Evolutionary conservation across 2,329 filamentous ascomycete genomes (phyloP), one percentile per base, ranked within the genome.

Genomic region (Trematosphaeria pertusa): DNA sequence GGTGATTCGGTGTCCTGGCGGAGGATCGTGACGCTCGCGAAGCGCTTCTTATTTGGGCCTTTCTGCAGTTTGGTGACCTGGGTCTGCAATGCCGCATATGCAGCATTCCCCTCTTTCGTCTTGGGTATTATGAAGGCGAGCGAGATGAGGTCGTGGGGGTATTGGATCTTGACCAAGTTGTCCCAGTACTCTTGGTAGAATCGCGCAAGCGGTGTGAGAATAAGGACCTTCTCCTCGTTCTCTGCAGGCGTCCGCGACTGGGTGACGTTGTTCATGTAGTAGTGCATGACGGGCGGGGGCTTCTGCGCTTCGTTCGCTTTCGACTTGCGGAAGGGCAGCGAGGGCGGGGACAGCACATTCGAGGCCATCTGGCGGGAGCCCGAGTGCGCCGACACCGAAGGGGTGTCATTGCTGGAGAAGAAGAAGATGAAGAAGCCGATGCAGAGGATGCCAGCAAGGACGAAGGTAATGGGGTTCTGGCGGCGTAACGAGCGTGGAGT

Each of bases 151-250:
- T 96, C 89, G 75, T 97, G 94, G 3, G 94, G 94, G 71, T 97
- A 99, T 64, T 76, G 82, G 45, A 99, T 81, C 68, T 84, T 84
- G 58, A 92, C 72, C 20, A 99, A 80, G 64, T 97, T 99, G 71
- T 95, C 87, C 93, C 94, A 99, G 78, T 97, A 99, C 59, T 83
- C 86, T 62, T 89, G 87, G 74, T 97, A 97, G 80, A 97, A 99
- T 53, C 89, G 85, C 22, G 91, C 88, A 75, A 99, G 86, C 8
- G 94, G 94, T 1, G 94, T 97, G 50, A 99, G 82, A 67, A 99
- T 89, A 44, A 99, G 85, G 49, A 99, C 81, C 40, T 87, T 88
- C 77, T 99, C 94, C 57, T 84, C 79, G 69, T 96, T 94, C 52
- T 80, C 83, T 39, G 91, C 78, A 1, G 94, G 90, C 56, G 88